Evolutionary conservation across 179 eudicot genomes (phyloP), one percentile per base, ranked within the genome.

Genomic region (Silene vulgaris): DNA sequence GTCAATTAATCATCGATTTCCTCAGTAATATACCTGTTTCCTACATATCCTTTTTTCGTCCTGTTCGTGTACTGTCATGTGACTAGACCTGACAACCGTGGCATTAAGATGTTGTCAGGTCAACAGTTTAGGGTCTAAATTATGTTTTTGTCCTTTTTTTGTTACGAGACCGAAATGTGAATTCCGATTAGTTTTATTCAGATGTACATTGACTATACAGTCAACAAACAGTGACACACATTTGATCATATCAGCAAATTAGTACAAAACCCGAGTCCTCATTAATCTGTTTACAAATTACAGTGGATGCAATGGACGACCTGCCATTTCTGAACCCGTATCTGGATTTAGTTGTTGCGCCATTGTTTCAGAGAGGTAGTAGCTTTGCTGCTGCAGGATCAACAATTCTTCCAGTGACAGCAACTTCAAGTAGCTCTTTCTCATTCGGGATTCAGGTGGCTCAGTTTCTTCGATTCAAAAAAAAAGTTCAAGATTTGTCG

Each of bases 231-330:
- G 26, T 23, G 26, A 23, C 26, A 23, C 26, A 23, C 26, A 23
- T 23, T 23, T 23, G 26, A 23, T 23, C 26, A 23, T 23, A 23
- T 23, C 26, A 56, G 26, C 19, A 14, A 7, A 28, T 32, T 62
- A 21, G 11, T 19, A 30, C 14, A 9, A 20, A 68, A 69, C 26
- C 61, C 71, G 20, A 9, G 30, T 32, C 26, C 26, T 23, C 26
- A 13, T 26, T 69, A 1, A 16, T 32, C 13, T 70, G 65, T 65
- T 57, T 23, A 54, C 69, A 52, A 62, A 11, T 56, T 78, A 80
- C 82, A 93, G 98, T 90, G 96, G 89, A 89, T 80, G 93, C 91
- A 75, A 86, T 91, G 88, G 88, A 90, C 77, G 88, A 90, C 77
- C 62, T 91, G 63, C 96, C 98, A 14, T 89, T 90, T 83, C 83